Percentiles rank a stretch among this genome's conserved stretches.
phyloP scores from a whole-genome alignment of 2,329 filamentous ascomycete genomes.

The Remersonia thermophila region DNA sequence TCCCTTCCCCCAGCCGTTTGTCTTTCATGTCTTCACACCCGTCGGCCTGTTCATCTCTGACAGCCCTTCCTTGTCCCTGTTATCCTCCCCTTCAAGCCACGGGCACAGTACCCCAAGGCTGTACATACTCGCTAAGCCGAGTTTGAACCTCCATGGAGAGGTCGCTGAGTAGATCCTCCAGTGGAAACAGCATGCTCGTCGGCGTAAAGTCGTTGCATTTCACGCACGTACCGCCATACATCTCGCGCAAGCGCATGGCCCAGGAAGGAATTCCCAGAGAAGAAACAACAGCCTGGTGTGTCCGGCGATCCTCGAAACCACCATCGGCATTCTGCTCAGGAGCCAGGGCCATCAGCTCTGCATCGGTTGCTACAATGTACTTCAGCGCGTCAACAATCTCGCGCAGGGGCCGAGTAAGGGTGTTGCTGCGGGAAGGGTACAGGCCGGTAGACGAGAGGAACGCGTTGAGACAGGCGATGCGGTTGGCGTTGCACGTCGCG shows the following conservation, averaged over 20 bases:
- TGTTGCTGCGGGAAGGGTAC: background rate
- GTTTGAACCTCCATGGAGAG: slow-evolving; percentile 4
- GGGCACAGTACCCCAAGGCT: no score
- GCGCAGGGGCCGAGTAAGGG: slow-evolving; percentile 1
- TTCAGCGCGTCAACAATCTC: slow-evolving; percentile 2
- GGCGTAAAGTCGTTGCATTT: slow-evolving; percentile 2
- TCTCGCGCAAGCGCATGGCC: slow-evolving; percentile 1
- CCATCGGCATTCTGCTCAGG: no score
- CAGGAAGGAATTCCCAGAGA: background rate
- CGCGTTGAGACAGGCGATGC: background rate
- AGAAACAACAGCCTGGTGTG: background rate
- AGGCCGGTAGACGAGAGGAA: slow-evolving; percentile 3
- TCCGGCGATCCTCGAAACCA: no score
- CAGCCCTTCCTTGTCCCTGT: no score
- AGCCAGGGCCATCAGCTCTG: background rate
- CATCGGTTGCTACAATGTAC: slow-evolving; percentile 3
- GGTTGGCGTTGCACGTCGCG: slow-evolving; percentile 1
- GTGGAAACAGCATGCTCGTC: slow-evolving; percentile 7
- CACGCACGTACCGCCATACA: slow-evolving; percentile 2
- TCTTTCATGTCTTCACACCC: no score
- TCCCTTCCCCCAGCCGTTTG: no score
- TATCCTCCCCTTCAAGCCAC: no score
- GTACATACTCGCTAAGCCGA: background rate
- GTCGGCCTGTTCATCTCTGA: no score
- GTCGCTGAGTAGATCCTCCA: slow-evolving; percentile 5